A percentile compares a stretch with the other conserved stretches of the same genome.
phyloP scores from a whole-genome alignment of 805 yeast species.

The Metschnikowia henanensis region DNA sequence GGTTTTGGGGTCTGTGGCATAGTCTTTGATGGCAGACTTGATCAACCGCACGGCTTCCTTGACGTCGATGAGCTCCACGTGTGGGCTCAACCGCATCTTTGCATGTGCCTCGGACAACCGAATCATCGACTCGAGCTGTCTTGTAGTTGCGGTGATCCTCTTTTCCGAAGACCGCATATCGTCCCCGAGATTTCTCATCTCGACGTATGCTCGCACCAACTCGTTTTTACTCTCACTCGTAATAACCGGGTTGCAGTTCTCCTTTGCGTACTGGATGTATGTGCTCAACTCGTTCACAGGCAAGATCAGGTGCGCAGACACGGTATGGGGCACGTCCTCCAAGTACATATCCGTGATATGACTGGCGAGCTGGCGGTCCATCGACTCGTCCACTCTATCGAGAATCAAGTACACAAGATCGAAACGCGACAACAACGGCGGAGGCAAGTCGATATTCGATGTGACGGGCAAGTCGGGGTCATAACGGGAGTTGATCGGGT shows the following conservation, averaged over 20 bases:
- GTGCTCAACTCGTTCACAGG: too few relatives aligned
- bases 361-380: too few relatives aligned
- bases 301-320: too few relatives aligned
- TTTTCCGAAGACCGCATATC: conserved; percentile 60
- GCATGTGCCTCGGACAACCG: conserved; percentile 97
- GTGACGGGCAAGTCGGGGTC: conserved; percentile 88
- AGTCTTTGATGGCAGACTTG: conserved; percentile 92
- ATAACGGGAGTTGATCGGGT: conserved; percentile 93
- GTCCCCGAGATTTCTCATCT: conserved; percentile 73
- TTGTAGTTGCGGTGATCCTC: conserved; percentile 96
- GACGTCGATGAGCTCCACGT: conserved; percentile 77
- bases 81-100: conserved; percentile 81
- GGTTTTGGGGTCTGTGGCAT: conserved; percentile 96
- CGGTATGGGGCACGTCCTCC: too few relatives aligned
- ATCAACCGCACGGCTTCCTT: conserved; percentile 86
- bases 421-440: conserved; percentile 92
- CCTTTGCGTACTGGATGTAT: conserved; percentile 92
- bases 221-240: conserved; percentile 75
- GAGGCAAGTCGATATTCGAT: conserved; percentile 94
- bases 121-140: conserved; percentile 93
- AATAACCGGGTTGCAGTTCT: conserved; percentile 77
- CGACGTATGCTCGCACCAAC: conserved; percentile 78
- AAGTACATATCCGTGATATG: too few relatives aligned
- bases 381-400: too few relatives aligned
- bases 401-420: too few relatives aligned